These are phyloP conservation scores for Phytophthora tentaculata DNA, from an alignment of 352 stramenopile genomes.

Conservation along the genomic window DNA sequence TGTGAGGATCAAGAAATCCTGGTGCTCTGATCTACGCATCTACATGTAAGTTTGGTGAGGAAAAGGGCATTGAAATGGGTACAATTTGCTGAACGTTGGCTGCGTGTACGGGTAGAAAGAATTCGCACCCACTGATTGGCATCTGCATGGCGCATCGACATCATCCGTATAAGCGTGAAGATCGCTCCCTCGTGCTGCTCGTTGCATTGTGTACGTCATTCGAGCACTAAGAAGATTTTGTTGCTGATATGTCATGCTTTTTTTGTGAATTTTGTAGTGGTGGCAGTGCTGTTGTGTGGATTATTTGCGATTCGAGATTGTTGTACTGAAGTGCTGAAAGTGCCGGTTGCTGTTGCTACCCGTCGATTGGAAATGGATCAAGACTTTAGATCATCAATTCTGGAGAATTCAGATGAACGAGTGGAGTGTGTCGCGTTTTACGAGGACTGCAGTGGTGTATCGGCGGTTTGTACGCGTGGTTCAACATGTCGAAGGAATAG, in stretches of 20 bases:
- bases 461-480: slow-evolving; percentile 41
- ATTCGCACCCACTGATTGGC: slow-evolving; percentile 55
- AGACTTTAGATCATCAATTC: not conserved
- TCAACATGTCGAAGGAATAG: slow-evolving; percentile 32
- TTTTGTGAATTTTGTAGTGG: slow-evolving; percentile 37
- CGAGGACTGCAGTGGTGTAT: slow-evolving; percentile 25
- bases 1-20: slow-evolving; percentile 52
- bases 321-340: slow-evolving; percentile 38
- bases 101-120: slow-evolving; percentile 53
- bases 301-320: slow-evolving; percentile 54
- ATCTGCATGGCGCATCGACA: slow-evolving; percentile 49
- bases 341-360: slow-evolving; percentile 23
- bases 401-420: not conserved
- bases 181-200: slow-evolving; percentile 57
- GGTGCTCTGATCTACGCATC: slow-evolving; percentile 52
- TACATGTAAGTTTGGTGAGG: slow-evolving; percentile 59
- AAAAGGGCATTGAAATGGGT: not conserved
- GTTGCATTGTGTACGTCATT: slow-evolving; percentile 49
- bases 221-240: not conserved
- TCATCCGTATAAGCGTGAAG: slow-evolving; percentile 59
- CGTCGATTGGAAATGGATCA: slow-evolving; percentile 18
- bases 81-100: slow-evolving; percentile 6
- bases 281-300: slow-evolving; percentile 45
- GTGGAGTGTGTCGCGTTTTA: slow-evolving; percentile 36
- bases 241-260: slow-evolving; percentile 3